A percentile compares a stretch with the other conserved stretches of the same genome.
Evolutionary conservation across 768 basidiomycete species (phyloP).

Genomic region (Xerocomus potaroensis): DNA sequence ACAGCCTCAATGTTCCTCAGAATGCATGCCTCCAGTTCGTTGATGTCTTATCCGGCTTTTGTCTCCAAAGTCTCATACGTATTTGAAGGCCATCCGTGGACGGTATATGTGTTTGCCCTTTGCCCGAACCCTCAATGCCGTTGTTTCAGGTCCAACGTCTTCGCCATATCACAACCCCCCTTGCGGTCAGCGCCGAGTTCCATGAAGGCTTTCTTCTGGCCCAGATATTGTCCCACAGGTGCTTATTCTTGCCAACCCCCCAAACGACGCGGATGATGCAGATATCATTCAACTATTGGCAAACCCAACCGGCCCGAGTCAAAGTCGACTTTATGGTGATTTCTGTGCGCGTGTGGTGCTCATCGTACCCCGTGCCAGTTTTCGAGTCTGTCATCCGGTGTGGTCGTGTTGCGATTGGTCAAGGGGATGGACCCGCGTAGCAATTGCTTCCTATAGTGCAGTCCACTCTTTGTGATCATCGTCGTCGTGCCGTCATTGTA

Average conservation of each 20-base stretch:
- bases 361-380: slow-evolving; percentile 24
- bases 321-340: slow-evolving; percentile 41
- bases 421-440: slow-evolving; percentile 36
- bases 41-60: slow-evolving; percentile 52
- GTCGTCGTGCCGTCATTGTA: no score
- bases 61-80: slow-evolving; percentile 50
- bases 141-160: slow-evolving; percentile 50
- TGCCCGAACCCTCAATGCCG: slow-evolving; percentile 57
- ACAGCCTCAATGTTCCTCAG: slow-evolving; percentile 57
- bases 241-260: slow-evolving; percentile 35
- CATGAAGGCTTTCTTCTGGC: slow-evolving; percentile 45
- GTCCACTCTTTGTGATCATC: background rate
- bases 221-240: slow-evolving; percentile 28
- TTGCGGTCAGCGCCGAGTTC: slow-evolving; percentile 46
- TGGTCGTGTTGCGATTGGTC: slow-evolving; percentile 44
- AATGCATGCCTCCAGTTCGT: slow-evolving; percentile 49
- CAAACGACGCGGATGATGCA: slow-evolving; percentile 36
- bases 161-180: slow-evolving; percentile 20
- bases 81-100: slow-evolving; percentile 60
- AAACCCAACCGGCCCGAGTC: slow-evolving; percentile 31
- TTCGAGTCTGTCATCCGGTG: slow-evolving; percentile 48
- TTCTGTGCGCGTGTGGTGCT: background rate
- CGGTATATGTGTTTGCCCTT: slow-evolving; percentile 49
- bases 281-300: slow-evolving; percentile 51
- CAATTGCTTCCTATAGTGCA: slow-evolving; percentile 40